Evolutionary conservation across 805 yeast species (phyloP), one percentile per base, ranked within the genome.

Genomic region (Pichia nanzhaoensis): DNA sequence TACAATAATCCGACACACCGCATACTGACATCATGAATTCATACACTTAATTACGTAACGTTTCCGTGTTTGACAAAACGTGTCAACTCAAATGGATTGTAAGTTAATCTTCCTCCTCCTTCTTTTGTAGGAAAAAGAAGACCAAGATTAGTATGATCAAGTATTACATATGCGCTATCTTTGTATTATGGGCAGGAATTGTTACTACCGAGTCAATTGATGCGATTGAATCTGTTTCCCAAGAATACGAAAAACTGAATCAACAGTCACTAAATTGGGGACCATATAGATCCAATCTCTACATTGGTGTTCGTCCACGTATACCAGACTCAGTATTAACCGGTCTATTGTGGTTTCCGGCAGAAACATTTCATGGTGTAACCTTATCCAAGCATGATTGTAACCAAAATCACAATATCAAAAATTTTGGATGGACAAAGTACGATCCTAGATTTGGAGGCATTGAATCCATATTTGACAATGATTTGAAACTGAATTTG

Each of bases 401-500:
- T 56, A 87, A 82, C 42, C 89, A 81, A 53, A 68, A 68, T 32
- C 91, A 89, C 55, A 74, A 79, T 41, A 70, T 89, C 66, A 71
- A 71, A 20, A 79, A 76, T 44, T 91, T 85, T 53, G 87, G 90
- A 21, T 93, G 97, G 96, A 71, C 76, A n/a, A 67, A 71, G 32
- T 93, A 84, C 60, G 98, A 93, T 59, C 89, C 96, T 5, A 73
- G 98, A 51, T 41, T 64, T 13, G 99, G 99, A 20, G 99, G 99
- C 0, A 69, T 75, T 49, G 91, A 93, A 58, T 68, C 75, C 1
- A 79, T 93, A 24, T 65, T 70, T 32, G 99, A 93, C 60, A 62
- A 66, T 18, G 84, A 75, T 30, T 75, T 79, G 49, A 77, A 78
- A 44, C 63, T 89, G 4, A 74, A 75, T 44, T 55, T 93, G 34